Conservation (phyloP, 768 basidiomycete species). For the Chalciporus pseudorubinellus region DNA sequence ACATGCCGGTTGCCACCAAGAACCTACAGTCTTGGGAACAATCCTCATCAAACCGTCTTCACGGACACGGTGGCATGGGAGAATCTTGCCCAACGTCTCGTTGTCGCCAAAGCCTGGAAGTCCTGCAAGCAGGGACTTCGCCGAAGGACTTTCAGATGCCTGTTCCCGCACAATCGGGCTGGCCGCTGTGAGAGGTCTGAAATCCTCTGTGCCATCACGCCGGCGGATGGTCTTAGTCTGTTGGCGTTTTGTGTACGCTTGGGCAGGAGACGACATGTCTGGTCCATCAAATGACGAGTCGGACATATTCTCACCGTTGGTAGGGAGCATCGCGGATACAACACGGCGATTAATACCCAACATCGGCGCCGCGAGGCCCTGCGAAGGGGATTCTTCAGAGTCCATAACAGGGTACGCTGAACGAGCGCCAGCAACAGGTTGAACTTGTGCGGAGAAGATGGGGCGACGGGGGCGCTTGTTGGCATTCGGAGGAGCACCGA, state of each 20-base stretch:
- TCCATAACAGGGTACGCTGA: slow-evolving; percentile 45
- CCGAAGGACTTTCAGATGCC: slow-evolving; percentile 55
- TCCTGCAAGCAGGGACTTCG: slow-evolving; percentile 58
- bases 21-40: slow-evolving; percentile 68
- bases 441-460: slow-evolving; percentile 61
- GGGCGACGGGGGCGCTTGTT: slow-evolving; percentile 65
- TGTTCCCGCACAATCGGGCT: slow-evolving; percentile 46
- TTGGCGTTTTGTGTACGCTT: slow-evolving; percentile 76
- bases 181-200: slow-evolving; percentile 69
- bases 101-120: slow-evolving; percentile 85
- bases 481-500: slow-evolving; percentile 51
- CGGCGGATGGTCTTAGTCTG: slow-evolving; percentile 74
- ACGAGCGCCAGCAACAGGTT: slow-evolving; percentile 39
- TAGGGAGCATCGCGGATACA: slow-evolving; percentile 68
- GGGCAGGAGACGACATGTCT: slow-evolving; percentile 78
- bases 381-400: slow-evolving; percentile 29
- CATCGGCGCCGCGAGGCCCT: slow-evolving; percentile 22
- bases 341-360: slow-evolving; percentile 62
- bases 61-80: slow-evolving; percentile 90
- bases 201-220: slow-evolving; percentile 81
- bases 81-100: slow-evolving; percentile 87
- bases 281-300: slow-evolving; percentile 49
- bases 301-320: slow-evolving; percentile 49
- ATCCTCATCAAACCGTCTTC: slow-evolving; percentile 97
- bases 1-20: background rate